These are phyloP conservation scores for Metschnikowia gelsemii DNA, from an alignment of 805 yeast genomes.

Conservation along the genomic window DNA sequence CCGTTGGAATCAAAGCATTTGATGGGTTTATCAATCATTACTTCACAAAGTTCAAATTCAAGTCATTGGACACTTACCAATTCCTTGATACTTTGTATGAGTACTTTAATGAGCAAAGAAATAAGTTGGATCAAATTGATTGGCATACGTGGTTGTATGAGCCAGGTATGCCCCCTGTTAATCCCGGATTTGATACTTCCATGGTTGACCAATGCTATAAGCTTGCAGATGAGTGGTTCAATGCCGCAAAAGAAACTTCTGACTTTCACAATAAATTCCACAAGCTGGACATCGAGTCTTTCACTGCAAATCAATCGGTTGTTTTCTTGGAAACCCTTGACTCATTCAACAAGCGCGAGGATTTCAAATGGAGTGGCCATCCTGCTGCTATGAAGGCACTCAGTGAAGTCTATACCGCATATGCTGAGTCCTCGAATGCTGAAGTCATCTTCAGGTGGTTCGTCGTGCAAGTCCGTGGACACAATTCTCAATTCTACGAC, in stretches of 20 bases:
- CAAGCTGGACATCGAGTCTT: slow-evolving; percentile 49
- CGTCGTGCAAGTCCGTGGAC: slow-evolving; percentile 59
- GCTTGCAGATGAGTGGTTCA: slow-evolving; percentile 67
- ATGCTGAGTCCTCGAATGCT: slow-evolving; percentile 62
- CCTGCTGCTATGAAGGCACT: slow-evolving; percentile 32
- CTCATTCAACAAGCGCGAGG: slow-evolving; percentile 44
- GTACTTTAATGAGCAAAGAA: slow-evolving; percentile 51
- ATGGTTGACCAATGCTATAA: slow-evolving; percentile 70
- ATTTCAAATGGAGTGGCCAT: slow-evolving; percentile 38
- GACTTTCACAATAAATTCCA: slow-evolving; percentile 34
- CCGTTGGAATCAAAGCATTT: slow-evolving; percentile 59
- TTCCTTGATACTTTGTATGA: slow-evolving; percentile 75
- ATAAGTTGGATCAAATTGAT: slow-evolving; percentile 64
- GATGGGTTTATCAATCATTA: slow-evolving; percentile 81
- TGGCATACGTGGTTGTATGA: slow-evolving; percentile 82
- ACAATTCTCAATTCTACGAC: slow-evolving; percentile 45
- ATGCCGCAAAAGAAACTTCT: slow-evolving; percentile 29
- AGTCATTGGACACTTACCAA: slow-evolving; percentile 77
- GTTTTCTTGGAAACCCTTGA: slow-evolving; percentile 73
- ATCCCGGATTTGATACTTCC: slow-evolving; percentile 75
- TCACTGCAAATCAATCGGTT: slow-evolving; percentile 74
- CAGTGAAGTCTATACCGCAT: slow-evolving; percentile 37
- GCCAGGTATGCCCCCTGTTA: slow-evolving; percentile 84
- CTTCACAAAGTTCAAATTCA: slow-evolving; percentile 64
- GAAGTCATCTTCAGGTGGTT: slow-evolving; percentile 82